phyloP scores from a whole-genome alignment of 129 eudicot species.

The Kitagawia praeruptora region DNA sequence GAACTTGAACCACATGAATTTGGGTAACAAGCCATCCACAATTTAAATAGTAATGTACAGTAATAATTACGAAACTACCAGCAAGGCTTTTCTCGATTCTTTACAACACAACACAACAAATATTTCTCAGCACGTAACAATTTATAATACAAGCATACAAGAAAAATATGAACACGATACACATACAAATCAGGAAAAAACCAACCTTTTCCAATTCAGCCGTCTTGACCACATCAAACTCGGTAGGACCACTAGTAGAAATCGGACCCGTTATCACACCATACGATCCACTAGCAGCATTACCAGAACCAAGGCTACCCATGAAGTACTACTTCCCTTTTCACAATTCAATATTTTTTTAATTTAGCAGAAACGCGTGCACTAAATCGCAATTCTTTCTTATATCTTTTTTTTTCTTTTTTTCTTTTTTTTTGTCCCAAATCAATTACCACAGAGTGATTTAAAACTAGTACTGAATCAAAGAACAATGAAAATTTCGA shows the following conservation, averaged over 20 bases:
- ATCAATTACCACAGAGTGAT: neutral
- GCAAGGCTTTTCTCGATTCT: neutral
- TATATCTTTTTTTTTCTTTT: neutral
- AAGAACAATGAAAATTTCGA: neutral
- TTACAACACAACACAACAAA: neutral
- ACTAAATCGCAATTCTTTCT: neutral
- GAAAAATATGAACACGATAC: neutral
- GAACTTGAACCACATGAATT: neutral
- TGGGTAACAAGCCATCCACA: neutral
- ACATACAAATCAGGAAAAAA: neutral
- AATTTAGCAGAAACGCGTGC: neutral
- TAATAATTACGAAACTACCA: neutral
- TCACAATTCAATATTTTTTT: neutral
- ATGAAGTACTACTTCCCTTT: neutral
- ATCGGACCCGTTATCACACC: slow-evolving; percentile 29
- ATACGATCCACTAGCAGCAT: neutral
- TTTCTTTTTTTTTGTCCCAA: neutral
- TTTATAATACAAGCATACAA: neutral
- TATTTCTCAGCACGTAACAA: neutral
- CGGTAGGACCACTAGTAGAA: slow-evolving; percentile 71
- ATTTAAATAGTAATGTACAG: neutral
- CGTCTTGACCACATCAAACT: slow-evolving; percentile 56
- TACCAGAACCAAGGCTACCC: neutral
- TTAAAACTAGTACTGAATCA: neutral
- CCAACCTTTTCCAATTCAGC: slow-evolving; percentile 80